Evolutionary conservation across 495 filamentous ascomycete species (phyloP).

Genomic region (Talaromyces stipitatus): DNA sequence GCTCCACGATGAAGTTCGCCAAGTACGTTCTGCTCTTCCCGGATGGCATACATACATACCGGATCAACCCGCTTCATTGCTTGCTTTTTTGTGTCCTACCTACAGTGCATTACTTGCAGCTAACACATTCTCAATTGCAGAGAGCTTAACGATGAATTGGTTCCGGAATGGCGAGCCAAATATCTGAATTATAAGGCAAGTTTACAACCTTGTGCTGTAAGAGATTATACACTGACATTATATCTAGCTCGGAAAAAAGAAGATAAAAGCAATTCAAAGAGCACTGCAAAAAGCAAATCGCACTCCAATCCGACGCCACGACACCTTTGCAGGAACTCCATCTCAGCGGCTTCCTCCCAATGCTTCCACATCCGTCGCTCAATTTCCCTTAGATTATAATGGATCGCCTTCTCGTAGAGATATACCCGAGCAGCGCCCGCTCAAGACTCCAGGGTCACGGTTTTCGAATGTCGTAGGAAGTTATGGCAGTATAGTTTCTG

Average conservation of each 20-base stretch:
- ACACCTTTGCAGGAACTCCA: neutral
- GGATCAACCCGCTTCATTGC: neutral
- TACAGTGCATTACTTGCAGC: conserved; percentile 8
- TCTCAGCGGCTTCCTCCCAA: neutral
- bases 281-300: conserved; percentile 55
- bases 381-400: conserved; percentile 6
- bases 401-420: conserved; percentile 6
- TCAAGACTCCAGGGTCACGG: conserved; percentile 30
- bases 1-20: conserved; percentile 50
- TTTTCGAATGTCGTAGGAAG: conserved; percentile 31
- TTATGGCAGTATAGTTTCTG: conserved; percentile 72
- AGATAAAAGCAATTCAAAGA: conserved; percentile 70
- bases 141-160: conserved; percentile 78
- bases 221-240: too few species aligned
- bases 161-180: conserved; percentile 89
- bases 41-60: neutral
- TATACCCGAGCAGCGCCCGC: conserved; percentile 28
- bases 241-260: conserved; percentile 69
- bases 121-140: conserved; percentile 23
- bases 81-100: neutral
- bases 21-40: conserved; percentile 37
- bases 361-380: neutral
- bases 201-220: too few species aligned
- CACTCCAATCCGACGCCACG: conserved; percentile 30
- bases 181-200: conserved; percentile 84